These are phyloP conservation scores for Climacium dendroides DNA, from an alignment of 225 moss, liverwort and hornwort genomes.

Conservation along the genomic window DNA sequence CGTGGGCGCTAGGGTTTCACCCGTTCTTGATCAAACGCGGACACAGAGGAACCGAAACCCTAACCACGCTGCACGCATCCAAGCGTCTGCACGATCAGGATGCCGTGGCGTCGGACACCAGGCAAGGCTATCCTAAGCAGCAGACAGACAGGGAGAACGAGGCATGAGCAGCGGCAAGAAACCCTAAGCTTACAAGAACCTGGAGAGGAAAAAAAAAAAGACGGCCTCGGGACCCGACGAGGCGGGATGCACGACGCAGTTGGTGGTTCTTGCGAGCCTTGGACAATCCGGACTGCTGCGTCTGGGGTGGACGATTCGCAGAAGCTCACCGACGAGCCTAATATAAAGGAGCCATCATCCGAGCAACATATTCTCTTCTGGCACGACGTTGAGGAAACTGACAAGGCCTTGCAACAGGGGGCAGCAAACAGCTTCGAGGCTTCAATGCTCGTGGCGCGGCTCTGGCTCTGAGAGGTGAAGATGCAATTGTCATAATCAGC, in stretches of 20 bases:
- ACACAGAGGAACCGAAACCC: background rate
- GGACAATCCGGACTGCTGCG: background rate
- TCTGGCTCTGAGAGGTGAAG: background rate
- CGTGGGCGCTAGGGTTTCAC: conserved; percentile 6
- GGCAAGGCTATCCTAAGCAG: background rate
- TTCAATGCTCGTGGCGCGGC: background rate
- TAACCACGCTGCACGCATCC: background rate
- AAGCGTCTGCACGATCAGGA: background rate
- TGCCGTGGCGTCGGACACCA: background rate
- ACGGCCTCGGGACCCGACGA: background rate
- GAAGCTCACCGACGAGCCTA: background rate
- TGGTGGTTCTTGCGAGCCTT: background rate
- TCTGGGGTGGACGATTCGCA: background rate
- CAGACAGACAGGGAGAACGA: background rate
- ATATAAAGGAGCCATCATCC: too few relatives aligned
- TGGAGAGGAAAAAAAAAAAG: background rate
- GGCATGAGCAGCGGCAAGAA: background rate
- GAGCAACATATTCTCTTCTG: background rate
- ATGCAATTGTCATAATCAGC: background rate
- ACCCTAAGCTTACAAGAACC: background rate
- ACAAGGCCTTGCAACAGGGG: background rate
- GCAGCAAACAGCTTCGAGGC: background rate
- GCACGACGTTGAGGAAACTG: background rate
- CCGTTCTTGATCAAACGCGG: conserved; percentile 3
- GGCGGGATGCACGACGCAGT: background rate